These are phyloP conservation scores for Venturia asperata DNA, from an alignment of 2,329 filamentous ascomycete genomes.

Conservation along the genomic window DNA sequence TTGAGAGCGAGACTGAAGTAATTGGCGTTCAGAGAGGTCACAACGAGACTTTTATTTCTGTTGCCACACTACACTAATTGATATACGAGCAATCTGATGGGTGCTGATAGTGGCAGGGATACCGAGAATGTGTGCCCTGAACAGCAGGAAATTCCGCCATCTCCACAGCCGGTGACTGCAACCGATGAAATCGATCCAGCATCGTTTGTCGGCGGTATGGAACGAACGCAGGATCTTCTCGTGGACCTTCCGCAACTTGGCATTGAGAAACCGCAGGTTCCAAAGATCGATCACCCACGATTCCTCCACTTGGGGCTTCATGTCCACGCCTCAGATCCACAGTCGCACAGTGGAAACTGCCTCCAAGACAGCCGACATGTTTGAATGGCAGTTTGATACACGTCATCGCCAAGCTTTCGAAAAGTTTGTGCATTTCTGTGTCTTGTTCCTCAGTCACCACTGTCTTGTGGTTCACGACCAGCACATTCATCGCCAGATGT, in stretches of 20 bases:
- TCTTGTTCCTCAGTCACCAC: constrained; percentile 2
- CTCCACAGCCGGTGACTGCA: neutral
- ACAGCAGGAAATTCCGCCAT: neutral
- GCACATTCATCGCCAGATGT: constrained; percentile 3
- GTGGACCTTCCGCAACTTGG: neutral
- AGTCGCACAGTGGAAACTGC: constrained; percentile 4
- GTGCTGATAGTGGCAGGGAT: neutral
- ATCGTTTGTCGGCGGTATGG: neutral
- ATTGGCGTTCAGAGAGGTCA: neutral
- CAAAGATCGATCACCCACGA: neutral
- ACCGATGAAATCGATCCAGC: neutral
- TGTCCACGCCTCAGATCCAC: constrained; percentile 1
- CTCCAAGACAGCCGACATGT: neutral
- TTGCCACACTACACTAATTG: neutral
- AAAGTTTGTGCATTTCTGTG: neutral
- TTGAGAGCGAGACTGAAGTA: neutral
- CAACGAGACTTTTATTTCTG: neutral
- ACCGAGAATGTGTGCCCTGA: neutral
- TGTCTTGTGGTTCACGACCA: constrained; percentile 6
- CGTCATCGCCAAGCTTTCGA: neutral
- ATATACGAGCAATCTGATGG: neutral
- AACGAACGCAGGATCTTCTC: neutral
- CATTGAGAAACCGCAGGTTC: neutral
- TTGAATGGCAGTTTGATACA: constrained; percentile 9
- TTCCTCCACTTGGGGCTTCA: neutral